These are phyloP conservation scores for Myriosclerotinia duriaeana DNA, from an alignment of 2,329 filamentous ascomycete genomes.

Conservation along the genomic window DNA sequence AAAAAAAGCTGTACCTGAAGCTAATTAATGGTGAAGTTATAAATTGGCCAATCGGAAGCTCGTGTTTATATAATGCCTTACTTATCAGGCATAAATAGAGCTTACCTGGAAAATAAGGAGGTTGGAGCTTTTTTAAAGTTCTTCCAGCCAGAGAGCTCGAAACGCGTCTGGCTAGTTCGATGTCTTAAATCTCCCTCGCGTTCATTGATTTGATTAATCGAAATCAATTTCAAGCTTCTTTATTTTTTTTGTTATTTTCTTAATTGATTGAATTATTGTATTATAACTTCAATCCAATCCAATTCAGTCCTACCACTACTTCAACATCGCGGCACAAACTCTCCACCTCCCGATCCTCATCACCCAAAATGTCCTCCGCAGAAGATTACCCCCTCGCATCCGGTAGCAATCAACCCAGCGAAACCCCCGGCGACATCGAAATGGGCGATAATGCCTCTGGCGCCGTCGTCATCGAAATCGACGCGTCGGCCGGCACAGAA, in stretches of 20 bases:
- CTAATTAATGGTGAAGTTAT: background rate
- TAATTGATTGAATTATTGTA: too few species aligned
- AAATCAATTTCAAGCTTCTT: background rate
- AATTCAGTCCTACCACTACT: background rate
- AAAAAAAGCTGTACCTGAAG: background rate
- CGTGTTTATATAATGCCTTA: background rate
- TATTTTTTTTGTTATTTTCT: background rate
- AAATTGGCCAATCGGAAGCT: background rate
- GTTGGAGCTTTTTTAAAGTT: background rate
- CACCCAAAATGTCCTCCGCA: slow-evolving; percentile 14
- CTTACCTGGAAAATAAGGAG: background rate
- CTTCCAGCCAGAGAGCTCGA: background rate
- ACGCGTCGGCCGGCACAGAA: slow-evolving; percentile 12
- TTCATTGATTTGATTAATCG: slow-evolving; percentile 1
- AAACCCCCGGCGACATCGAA: slow-evolving; percentile 34
- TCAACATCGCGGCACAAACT: background rate
- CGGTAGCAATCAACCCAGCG: slow-evolving; percentile 26
- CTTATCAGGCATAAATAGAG: background rate
- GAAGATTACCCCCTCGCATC: slow-evolving; percentile 31
- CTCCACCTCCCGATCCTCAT: background rate
- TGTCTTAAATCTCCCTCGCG: background rate
- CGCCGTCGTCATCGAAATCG: slow-evolving; percentile 36
- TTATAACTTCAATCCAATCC: background rate
- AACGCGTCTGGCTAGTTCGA: background rate
- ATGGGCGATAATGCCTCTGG: slow-evolving; percentile 33